phyloP scores from a whole-genome alignment of 1,139 yeast genomes.

The Lodderomyces elongisporus region DNA sequence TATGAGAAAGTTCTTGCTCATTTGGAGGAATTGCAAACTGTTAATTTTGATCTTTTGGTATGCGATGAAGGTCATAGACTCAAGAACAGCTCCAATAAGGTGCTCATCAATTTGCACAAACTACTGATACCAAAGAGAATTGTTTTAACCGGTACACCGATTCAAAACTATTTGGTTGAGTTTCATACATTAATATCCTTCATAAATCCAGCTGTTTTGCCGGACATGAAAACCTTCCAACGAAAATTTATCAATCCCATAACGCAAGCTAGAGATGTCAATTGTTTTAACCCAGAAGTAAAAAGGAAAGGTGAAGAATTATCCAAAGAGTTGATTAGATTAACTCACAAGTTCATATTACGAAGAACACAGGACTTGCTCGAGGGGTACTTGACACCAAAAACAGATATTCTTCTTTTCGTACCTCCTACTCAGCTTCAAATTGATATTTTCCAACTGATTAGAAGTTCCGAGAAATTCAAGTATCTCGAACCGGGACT shows the following conservation, averaged over 20 bases:
- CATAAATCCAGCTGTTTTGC: conserved; percentile 78
- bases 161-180: conserved; percentile 85
- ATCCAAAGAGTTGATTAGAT: conserved; percentile 54
- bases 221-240: conserved; percentile 60
- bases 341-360: conserved; percentile 65
- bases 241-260: conserved; percentile 68
- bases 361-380: conserved; percentile 69
- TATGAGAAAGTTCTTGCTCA: conserved; percentile 72
- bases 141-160: conserved; percentile 86
- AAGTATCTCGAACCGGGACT: conserved; percentile 16
- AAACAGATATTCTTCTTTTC: conserved; percentile 74
- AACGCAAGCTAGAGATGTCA: conserved; percentile 64
- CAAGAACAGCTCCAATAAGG: conserved; percentile 66
- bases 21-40: conserved; percentile 47
- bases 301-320: conserved; percentile 55
- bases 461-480: conserved; percentile 20
- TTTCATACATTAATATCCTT: conserved; percentile 79
- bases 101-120: conserved; percentile 55
- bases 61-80: conserved; percentile 96
- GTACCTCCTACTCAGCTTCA: conserved; percentile 72
- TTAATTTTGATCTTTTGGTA: conserved; percentile 64
- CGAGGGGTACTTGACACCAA: conserved; percentile 65
- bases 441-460: conserved; percentile 45
- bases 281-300: conserved; percentile 49
- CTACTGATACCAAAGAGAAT: conserved; percentile 56